These are phyloP conservation scores for Pseudozyma sp. DNA, from an alignment of 1,284 basidiomycete genomes.

Conservation along the genomic window DNA sequence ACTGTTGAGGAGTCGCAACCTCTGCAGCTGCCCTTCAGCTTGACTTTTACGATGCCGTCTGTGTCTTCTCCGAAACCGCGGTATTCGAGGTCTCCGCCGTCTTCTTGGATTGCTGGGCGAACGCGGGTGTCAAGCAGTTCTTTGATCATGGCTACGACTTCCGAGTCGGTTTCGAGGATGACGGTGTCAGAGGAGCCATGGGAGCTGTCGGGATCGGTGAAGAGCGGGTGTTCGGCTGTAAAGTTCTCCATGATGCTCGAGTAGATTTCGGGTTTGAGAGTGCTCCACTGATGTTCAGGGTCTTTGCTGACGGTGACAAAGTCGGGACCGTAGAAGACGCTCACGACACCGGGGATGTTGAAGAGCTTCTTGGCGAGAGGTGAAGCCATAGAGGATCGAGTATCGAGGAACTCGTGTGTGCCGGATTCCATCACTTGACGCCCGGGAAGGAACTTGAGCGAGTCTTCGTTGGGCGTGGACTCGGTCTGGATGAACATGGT, in stretches of 20 bases:
- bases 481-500: slow-evolving; percentile 76
- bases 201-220: slow-evolving; percentile 73
- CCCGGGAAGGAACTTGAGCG: slow-evolving; percentile 97
- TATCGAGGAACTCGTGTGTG: slow-evolving; percentile 90
- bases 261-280: slow-evolving; percentile 98
- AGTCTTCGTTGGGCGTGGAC: slow-evolving; percentile 95
- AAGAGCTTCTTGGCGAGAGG: slow-evolving; percentile 93
- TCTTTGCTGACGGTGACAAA: slow-evolving; percentile 97
- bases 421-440: slow-evolving; percentile 85
- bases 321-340: slow-evolving; percentile 95
- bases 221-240: slow-evolving; percentile 85
- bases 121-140: slow-evolving; percentile 95
- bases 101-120: slow-evolving; percentile 94
- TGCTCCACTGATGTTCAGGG: slow-evolving; percentile 83
- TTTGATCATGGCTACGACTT: slow-evolving; percentile 99
- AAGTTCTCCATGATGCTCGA: slow-evolving; percentile 98
- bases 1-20: slow-evolving; percentile 93
- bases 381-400: slow-evolving; percentile 73
- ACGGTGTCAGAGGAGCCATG: slow-evolving; percentile 93
- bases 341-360: slow-evolving; percentile 88
- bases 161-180: slow-evolving; percentile 94
- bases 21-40: slow-evolving; percentile 94
- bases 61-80: slow-evolving; percentile 77
- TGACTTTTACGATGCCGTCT: slow-evolving; percentile 76
- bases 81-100: slow-evolving; percentile 89